Percentiles rank a stretch among this genome's conserved stretches.
Evolutionary conservation across 768 basidiomycete species (phyloP).

Genomic region (Lentinula guzmanii): DNA sequence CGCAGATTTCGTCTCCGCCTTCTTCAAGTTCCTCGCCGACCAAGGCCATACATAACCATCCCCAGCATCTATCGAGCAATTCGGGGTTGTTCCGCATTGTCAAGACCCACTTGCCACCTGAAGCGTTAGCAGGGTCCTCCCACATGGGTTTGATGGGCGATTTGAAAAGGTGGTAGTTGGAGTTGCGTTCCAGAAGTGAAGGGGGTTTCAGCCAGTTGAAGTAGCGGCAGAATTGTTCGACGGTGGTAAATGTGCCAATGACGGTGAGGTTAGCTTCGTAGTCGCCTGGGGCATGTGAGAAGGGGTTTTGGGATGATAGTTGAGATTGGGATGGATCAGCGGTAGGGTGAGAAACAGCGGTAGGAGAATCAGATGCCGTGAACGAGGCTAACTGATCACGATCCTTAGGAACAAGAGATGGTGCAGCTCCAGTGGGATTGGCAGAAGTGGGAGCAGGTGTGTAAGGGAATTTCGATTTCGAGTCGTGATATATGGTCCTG

Average conservation of each 20-base stretch:
- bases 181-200: constrained; percentile 80
- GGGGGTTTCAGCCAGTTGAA: constrained; percentile 95
- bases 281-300: constrained; percentile 43
- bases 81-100: constrained; percentile 83
- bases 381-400: not conserved
- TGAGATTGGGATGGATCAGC: constrained; percentile 20
- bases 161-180: constrained; percentile 96
- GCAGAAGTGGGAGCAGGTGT: constrained; percentile 34
- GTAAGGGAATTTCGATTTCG: constrained; percentile 65
- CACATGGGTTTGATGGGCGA: constrained; percentile 94
- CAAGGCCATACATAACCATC: constrained; percentile 85
- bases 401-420: not conserved
- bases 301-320: constrained; percentile 10
- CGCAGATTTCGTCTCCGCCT: constrained; percentile 70
- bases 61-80: constrained; percentile 84
- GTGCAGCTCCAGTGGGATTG: constrained; percentile 4
- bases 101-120: constrained; percentile 93
- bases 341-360: constrained; percentile 9
- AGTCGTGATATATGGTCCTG: constrained; percentile 90
- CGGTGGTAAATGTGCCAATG: constrained; percentile 87
- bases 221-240: constrained; percentile 86
- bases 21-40: constrained; percentile 79
- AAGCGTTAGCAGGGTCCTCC: constrained; percentile 90
- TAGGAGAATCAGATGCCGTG: constrained; percentile 13
- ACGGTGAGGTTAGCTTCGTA: constrained; percentile 85